Conservation (phyloP, 345 rosid genomes). For the Citrus trifoliata region DNA sequence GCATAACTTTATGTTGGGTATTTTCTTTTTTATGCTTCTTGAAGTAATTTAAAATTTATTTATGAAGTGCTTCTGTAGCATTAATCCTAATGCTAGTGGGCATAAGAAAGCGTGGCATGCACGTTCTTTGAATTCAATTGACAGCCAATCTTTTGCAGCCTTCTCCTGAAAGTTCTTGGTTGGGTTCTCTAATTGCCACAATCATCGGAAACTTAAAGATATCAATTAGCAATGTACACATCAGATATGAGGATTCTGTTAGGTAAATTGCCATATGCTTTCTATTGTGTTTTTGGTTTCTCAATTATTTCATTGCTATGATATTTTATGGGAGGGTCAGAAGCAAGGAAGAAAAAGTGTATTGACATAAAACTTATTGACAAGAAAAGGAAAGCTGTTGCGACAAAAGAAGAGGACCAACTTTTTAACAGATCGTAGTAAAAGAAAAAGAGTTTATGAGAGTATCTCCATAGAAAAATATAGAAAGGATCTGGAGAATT, state of each 20-base stretch:
- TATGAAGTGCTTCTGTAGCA: neutral
- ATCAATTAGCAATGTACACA: constrained; percentile 96
- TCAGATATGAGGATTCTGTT: constrained; percentile 88
- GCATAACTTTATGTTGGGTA: neutral
- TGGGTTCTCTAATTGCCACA: constrained; percentile 89
- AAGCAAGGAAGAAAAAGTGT: neutral
- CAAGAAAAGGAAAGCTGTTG: neutral
- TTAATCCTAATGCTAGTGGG: neutral
- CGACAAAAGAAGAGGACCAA: neutral
- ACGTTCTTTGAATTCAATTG: constrained; percentile 9
- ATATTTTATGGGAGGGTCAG: neutral
- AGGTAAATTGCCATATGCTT: constrained; percentile 50
- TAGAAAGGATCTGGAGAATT: neutral
- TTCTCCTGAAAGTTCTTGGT: constrained; percentile 84
- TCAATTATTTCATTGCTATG: neutral
- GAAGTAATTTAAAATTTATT: neutral
- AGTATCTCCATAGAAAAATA: neutral
- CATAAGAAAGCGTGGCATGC: neutral
- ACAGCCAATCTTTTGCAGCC: constrained; percentile 53
- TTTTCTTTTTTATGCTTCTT: neutral
- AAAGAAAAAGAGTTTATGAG: neutral
- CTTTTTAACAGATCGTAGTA: neutral
- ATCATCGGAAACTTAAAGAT: constrained; percentile 97
- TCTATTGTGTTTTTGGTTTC: constrained; percentile 3
- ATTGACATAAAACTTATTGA: neutral